Conservation (phyloP, 2,329 filamentous ascomycete genomes). For the Hypoxylon sp. region DNA sequence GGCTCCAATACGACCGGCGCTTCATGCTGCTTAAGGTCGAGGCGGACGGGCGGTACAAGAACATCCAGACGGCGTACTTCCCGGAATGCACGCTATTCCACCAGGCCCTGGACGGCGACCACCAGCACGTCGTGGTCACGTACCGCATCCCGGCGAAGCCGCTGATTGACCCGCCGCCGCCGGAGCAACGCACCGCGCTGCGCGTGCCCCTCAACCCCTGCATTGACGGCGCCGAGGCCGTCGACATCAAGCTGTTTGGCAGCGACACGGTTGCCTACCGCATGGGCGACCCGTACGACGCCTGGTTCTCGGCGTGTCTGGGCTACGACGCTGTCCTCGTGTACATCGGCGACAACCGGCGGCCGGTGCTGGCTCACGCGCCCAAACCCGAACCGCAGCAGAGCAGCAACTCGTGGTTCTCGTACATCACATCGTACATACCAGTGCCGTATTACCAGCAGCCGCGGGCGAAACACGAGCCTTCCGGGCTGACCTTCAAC, state of each 20-base stretch:
- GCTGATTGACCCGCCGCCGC: conserved; percentile 56
- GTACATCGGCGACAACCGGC: conserved; percentile 74
- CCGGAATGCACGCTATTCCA: conserved; percentile 75
- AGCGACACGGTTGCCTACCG: conserved; percentile 72
- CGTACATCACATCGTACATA: conserved; percentile 55
- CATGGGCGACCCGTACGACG: conserved; percentile 72
- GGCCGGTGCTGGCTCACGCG: conserved; percentile 74
- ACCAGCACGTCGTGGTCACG: conserved; percentile 61
- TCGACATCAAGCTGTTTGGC: conserved; percentile 71
- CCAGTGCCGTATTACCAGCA: conserved; percentile 6
- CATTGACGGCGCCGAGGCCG: conserved; percentile 59
- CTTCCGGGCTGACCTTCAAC: conserved; percentile 74
- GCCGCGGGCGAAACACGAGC: conserved; percentile 45
- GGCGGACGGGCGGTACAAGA: conserved; percentile 51
- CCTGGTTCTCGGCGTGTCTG: conserved; percentile 78
- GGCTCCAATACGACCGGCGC: conserved; percentile 75
- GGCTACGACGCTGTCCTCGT: conserved; percentile 73
- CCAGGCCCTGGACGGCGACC: conserved; percentile 64
- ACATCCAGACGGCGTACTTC: conserved; percentile 70
- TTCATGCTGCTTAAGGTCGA: conserved; percentile 77
- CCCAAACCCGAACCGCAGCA: conserved; percentile 53
- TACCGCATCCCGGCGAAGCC: conserved; percentile 60
- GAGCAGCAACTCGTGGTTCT: conserved; percentile 55
- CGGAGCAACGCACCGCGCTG: conserved; percentile 59
- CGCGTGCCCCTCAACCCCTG: conserved; percentile 71